phyloP scores from a whole-genome alignment of 345 rosid species.

The Arabis alpina region DNA sequence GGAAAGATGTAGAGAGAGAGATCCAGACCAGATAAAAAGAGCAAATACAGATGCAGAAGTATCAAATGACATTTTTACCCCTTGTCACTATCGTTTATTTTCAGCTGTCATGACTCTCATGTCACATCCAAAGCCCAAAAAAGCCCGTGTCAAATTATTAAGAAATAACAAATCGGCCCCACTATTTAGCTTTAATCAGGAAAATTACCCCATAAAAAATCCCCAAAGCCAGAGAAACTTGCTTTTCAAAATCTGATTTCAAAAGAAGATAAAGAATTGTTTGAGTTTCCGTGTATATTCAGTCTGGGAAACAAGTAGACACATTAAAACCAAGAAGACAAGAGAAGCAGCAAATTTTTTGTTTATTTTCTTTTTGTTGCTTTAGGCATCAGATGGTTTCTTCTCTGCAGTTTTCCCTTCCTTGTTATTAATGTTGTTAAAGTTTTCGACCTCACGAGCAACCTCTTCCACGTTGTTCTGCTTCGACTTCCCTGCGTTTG shows the following conservation, averaged over 20 bases:
- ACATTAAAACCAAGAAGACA: neutral
- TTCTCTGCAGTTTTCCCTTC: conserved; percentile 40
- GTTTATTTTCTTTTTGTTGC: neutral
- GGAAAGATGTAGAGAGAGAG: neutral
- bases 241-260: neutral
- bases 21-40: conserved; percentile 6
- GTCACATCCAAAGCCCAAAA: conserved; percentile 22
- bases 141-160: conserved; percentile 2
- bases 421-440: conserved; percentile 35
- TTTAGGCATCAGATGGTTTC: conserved; percentile 25
- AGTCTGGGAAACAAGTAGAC: conserved; percentile 10
- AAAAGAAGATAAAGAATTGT: neutral
- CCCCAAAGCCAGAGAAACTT: neutral
- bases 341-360: neutral
- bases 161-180: conserved; percentile 7
- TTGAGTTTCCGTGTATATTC: conserved; percentile 6
- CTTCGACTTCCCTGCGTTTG: conserved; percentile 42
- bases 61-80: conserved; percentile 1
- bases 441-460: conserved; percentile 44
- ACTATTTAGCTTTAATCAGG: neutral
- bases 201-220: neutral
- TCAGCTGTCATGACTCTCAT: neutral
- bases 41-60: neutral
- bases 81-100: neutral
- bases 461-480: conserved; percentile 40